phyloP scores from a whole-genome alignment of 2,329 filamentous ascomycete species.

The Fusarium beomiforme region DNA sequence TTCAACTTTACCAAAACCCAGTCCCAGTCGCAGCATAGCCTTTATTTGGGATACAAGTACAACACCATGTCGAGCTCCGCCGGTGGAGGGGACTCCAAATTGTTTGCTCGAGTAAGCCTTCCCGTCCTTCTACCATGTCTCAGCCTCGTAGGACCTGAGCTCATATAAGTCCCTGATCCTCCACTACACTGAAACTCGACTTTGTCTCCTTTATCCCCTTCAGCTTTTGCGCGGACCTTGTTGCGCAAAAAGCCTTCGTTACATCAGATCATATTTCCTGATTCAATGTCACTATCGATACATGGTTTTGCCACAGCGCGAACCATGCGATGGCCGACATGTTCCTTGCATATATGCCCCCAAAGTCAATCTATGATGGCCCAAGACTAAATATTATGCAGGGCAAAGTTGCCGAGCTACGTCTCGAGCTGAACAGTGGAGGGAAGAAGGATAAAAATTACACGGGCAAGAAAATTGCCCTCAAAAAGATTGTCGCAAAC shows the following conservation, averaged over 20 bases:
- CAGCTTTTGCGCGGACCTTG: not conserved
- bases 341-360: conserved; percentile 65
- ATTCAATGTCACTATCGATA: conserved; percentile 19
- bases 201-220: not conserved
- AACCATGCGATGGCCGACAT: conserved; percentile 49
- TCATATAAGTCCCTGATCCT: conserved; percentile 11
- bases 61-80: conserved; percentile 63
- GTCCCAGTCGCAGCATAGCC: conserved; percentile 21
- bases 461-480: conserved; percentile 92
- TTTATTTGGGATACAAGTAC: conserved; percentile 42
- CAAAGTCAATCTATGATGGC: conserved; percentile 52
- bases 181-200: conserved; percentile 7
- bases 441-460: conserved; percentile 99
- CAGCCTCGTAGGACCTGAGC: conserved; percentile 27
- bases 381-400: conserved; percentile 71
- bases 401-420: conserved; percentile 98
- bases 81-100: conserved; percentile 93
- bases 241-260: not conserved
- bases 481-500: conserved; percentile 99
- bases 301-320: conserved; percentile 7
- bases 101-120: conserved; percentile 90
- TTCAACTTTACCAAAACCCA: conserved; percentile 30
- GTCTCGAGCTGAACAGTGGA: conserved; percentile 90
- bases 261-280: not conserved
- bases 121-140: conserved; percentile 27